phyloP scores from a whole-genome alignment of 805 yeast genomes.

The Kazachstania kunashirensis region DNA sequence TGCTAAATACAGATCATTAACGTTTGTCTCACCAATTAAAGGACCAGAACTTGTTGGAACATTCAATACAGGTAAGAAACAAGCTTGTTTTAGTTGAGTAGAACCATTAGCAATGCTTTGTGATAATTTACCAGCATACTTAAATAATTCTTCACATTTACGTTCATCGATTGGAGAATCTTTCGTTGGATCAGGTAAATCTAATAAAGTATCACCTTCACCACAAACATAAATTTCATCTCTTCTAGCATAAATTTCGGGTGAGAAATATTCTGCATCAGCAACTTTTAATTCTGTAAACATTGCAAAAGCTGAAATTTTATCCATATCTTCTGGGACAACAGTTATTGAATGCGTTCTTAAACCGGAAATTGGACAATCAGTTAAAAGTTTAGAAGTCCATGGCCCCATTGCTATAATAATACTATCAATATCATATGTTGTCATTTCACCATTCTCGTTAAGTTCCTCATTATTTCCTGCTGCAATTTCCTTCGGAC shows the following conservation, averaged over 20 bases:
- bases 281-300: slow-evolving; percentile 82
- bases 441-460: slow-evolving; percentile 26
- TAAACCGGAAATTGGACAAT: slow-evolving; percentile 88
- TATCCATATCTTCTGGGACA: slow-evolving; percentile 56
- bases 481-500: slow-evolving; percentile 18
- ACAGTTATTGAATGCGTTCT: slow-evolving; percentile 93
- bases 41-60: slow-evolving; percentile 92
- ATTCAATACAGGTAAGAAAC: slow-evolving; percentile 89
- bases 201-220: slow-evolving; percentile 86
- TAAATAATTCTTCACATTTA: slow-evolving; percentile 80
- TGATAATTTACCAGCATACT: slow-evolving; percentile 68
- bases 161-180: slow-evolving; percentile 82
- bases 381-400: slow-evolving; percentile 85
- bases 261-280: slow-evolving; percentile 63
- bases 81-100: slow-evolving; percentile 79
- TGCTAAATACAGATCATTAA: slow-evolving; percentile 65
- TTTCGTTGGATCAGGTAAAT: slow-evolving; percentile 87
- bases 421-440: slow-evolving; percentile 57
- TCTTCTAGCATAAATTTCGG: slow-evolving; percentile 89
- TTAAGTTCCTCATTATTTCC: background rate
- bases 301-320: slow-evolving; percentile 86
- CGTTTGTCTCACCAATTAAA: slow-evolving; percentile 86
- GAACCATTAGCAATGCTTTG: slow-evolving; percentile 63
- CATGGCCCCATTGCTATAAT: slow-evolving; percentile 91
- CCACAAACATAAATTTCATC: slow-evolving; percentile 97